Evolutionary conservation across 768 basidiomycete genomes (phyloP), one percentile per base, ranked within the genome.

Genomic region (Collybia sordida): DNA sequence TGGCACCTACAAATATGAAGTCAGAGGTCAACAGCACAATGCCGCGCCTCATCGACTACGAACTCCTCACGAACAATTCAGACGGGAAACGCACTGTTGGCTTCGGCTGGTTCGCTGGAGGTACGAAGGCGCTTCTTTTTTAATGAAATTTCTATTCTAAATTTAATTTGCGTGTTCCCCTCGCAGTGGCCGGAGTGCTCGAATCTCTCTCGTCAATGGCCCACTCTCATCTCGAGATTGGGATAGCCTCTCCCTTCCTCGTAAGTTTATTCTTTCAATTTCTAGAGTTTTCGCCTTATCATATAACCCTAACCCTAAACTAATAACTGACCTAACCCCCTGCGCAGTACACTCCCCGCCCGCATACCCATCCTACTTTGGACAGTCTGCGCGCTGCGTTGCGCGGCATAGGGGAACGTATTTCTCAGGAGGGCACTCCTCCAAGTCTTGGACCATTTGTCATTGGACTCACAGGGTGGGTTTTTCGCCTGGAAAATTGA

Each of bases 41-140:
- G 4, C 79, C 85, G 1, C 72, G 79, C 2, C 66, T 96, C 12
- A 77, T 97, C 46, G 94, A 97, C 65, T 94, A 91, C 59, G 94
- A 97, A 60, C 79, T 94, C 2, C 68, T 97, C 21, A 87, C 82
- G 2, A 78, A 75, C 31, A 64, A 64, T 2, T 55, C 45, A 0
- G 56, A 72, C 21, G 88, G 86, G 3, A 88, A 88, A 64, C 73
- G 94, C 18, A 88, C 87, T 0, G 90, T 94, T 15, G 93, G 86
- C 0, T 96, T 97, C 70, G 94, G 93, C 1, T 93, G 86, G 85
- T 92, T 87, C 58, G 94, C 94, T 0, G 94, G 94, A 66, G 88
- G 90, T 91, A 51, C 44, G 81, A 58, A 22, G n/a, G 3, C 43
- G 12, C 3, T 19, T 21, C 42, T 7, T 31, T 41, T 50, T 17